A percentile compares a stretch with the other conserved stretches of the same genome.
phyloP scores from a whole-genome alignment of 345 rosid genomes.

The Acer saccharum region DNA sequence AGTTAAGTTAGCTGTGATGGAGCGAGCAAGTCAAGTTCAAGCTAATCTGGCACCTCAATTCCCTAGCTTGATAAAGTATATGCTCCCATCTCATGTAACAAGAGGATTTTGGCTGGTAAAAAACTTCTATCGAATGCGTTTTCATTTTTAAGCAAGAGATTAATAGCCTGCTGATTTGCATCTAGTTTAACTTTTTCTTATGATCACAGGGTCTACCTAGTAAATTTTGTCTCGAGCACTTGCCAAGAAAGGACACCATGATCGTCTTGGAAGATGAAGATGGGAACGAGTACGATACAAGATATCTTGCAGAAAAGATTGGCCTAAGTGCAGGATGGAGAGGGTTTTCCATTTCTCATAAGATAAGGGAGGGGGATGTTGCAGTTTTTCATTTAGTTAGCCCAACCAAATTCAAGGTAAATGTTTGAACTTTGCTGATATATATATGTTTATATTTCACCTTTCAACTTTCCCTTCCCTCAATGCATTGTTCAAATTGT shows the following conservation, averaged over 20 bases:
- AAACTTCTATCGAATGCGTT: neutral
- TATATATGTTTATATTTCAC: neutral
- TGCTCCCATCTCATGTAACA: constrained; percentile 64
- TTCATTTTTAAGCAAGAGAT: neutral
- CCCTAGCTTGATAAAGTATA: constrained; percentile 56
- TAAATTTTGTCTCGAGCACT: constrained; percentile 32
- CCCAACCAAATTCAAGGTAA: constrained; percentile 59
- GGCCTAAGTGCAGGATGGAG: constrained; percentile 82
- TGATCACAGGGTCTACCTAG: constrained; percentile 39
- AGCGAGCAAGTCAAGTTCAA: constrained; percentile 51
- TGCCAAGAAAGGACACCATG: constrained; percentile 40
- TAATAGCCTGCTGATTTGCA: constrained; percentile 6
- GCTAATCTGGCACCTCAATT: constrained; percentile 48
- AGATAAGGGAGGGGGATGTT: constrained; percentile 58
- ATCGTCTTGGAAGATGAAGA: constrained; percentile 54
- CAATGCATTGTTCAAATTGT: neutral
- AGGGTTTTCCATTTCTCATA: constrained; percentile 52
- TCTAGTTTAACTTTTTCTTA: neutral
- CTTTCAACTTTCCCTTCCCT: constrained; percentile 1
- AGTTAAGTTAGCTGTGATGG: constrained; percentile 35
- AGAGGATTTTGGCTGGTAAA: constrained; percentile 73
- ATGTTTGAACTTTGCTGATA: neutral
- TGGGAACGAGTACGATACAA: constrained; percentile 39
- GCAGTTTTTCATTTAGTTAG: constrained; percentile 59
- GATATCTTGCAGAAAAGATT: constrained; percentile 48